These are phyloP conservation scores for Xerophyta viscosa DNA, from an alignment of 106 monocot genomes.

Conservation along the genomic window DNA sequence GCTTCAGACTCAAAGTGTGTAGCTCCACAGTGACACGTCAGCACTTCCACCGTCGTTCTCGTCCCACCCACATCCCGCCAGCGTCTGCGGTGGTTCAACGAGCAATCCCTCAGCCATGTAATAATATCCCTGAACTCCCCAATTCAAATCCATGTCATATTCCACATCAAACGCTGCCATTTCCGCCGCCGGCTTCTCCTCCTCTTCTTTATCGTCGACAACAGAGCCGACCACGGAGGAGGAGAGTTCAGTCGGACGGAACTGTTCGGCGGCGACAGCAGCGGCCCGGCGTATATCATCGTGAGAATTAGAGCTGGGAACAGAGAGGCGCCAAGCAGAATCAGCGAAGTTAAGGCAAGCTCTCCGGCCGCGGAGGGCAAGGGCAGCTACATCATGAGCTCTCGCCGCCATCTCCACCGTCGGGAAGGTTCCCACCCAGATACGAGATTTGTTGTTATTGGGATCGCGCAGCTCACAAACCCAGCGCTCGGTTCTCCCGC, in stretches of 20 bases:
- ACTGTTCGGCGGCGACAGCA: constrained; percentile 4
- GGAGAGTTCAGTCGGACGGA: not conserved
- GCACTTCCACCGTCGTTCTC: not conserved
- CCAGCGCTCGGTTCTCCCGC: constrained; percentile 5
- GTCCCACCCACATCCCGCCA: not conserved
- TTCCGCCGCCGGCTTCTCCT: not conserved
- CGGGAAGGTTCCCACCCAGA: constrained; percentile 7
- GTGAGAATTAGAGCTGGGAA: not conserved
- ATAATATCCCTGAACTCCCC: constrained; percentile 7
- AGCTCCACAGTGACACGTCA: constrained; percentile 30
- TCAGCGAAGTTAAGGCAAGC: constrained; percentile 23
- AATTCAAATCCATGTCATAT: constrained; percentile 3
- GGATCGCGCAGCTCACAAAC: constrained; percentile 10
- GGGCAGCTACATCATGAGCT: constrained; percentile 9
- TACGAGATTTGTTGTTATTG: constrained; percentile 9
- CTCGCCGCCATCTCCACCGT: constrained; percentile 9
- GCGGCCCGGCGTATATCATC: constrained; percentile 10
- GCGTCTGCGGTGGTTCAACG: constrained; percentile 9
- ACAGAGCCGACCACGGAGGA: not conserved
- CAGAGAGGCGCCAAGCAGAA: constrained; percentile 12
- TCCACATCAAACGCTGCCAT: constrained; percentile 7
- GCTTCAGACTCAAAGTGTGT: too few species aligned
- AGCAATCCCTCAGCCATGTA: constrained; percentile 27
- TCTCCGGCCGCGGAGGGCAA: constrained; percentile 5
- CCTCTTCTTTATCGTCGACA: not conserved